These are phyloP conservation scores for Botryosphaeria dothidea DNA, from an alignment of 2,329 filamentous ascomycete genomes.

Conservation along the genomic window DNA sequence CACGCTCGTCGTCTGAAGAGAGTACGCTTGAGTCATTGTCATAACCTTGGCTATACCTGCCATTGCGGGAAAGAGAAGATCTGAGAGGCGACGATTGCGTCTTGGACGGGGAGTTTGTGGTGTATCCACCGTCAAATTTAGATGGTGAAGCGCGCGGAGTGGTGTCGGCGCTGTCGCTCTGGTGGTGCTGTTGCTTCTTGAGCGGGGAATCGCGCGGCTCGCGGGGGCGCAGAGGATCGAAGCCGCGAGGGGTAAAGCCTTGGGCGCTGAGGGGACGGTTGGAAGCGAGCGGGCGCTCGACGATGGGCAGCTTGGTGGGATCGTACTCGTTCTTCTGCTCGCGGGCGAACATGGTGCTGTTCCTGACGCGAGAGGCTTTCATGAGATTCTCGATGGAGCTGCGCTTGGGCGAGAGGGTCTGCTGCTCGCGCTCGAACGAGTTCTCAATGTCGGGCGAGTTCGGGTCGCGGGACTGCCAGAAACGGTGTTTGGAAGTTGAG, in stretches of 20 bases:
- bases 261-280: slow-evolving; percentile 61
- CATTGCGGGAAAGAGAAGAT: slow-evolving; percentile 75
- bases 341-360: slow-evolving; percentile 94
- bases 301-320: slow-evolving; percentile 70
- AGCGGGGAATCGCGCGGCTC: slow-evolving; percentile 29
- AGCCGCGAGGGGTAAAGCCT: slow-evolving; percentile 63
- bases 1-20: slow-evolving; percentile 56
- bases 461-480: slow-evolving; percentile 79
- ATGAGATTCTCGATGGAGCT: slow-evolving; percentile 95
- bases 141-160: slow-evolving; percentile 56
- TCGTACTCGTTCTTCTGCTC: slow-evolving; percentile 94
- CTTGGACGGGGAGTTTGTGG: slow-evolving; percentile 27
- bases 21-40: slow-evolving; percentile 37
- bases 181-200: slow-evolving; percentile 35
- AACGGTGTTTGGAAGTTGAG: slow-evolving; percentile 74
- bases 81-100: slow-evolving; percentile 72
- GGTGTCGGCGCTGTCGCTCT: slow-evolving; percentile 60
- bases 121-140: slow-evolving; percentile 62
- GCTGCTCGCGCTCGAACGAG: slow-evolving; percentile 58
- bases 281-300: slow-evolving; percentile 78
- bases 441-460: slow-evolving; percentile 71
- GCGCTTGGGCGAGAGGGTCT: slow-evolving; percentile 72
- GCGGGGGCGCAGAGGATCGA: slow-evolving; percentile 45
- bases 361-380: slow-evolving; percentile 92
- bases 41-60: slow-evolving; percentile 50